Percentiles rank a stretch among this genome's conserved stretches.
These are phyloP conservation scores for Candida mesenterica DNA, from an alignment of 1,139 yeast genomes.

Conservation along the genomic window DNA sequence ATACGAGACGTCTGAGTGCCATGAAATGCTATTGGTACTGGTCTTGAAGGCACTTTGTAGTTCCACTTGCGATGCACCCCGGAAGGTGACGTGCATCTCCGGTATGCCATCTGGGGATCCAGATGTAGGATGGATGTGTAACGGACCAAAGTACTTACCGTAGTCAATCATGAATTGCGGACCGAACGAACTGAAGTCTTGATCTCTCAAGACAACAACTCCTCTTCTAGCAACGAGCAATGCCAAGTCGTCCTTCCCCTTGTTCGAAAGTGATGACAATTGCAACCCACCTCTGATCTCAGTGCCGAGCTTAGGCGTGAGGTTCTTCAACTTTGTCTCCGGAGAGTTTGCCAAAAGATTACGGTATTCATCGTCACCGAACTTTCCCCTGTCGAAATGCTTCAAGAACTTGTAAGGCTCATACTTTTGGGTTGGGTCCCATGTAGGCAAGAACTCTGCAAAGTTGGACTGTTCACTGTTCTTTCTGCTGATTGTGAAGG, in stretches of 20 bases:
- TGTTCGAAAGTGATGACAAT: constrained; percentile 21
- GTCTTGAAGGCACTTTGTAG: constrained; percentile 19
- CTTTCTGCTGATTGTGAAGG: constrained; percentile 23
- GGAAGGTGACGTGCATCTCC: constrained; percentile 28
- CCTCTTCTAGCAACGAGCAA: constrained; percentile 35
- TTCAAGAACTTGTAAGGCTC: constrained; percentile 23
- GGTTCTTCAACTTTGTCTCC: constrained; percentile 9
- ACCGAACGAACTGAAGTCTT: constrained; percentile 29
- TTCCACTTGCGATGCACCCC: constrained; percentile 24
- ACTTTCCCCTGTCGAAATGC: constrained; percentile 23
- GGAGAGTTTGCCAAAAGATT: constrained; percentile 18
- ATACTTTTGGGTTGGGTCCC: constrained; percentile 29
- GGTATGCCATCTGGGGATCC: constrained; percentile 36
- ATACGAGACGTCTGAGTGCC: constrained; percentile 40
- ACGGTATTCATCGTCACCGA: constrained; percentile 18
- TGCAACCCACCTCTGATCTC: constrained; percentile 23
- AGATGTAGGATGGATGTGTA: constrained; percentile 38
- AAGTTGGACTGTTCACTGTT: constrained; percentile 20
- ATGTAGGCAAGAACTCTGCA: constrained; percentile 29
- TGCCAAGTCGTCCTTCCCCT: constrained; percentile 33
- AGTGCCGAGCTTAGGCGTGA: constrained; percentile 20
- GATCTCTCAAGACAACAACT: constrained; percentile 34
- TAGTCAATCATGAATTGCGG: constrained; percentile 28
- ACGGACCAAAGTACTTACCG: constrained; percentile 33
- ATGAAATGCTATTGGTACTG: constrained; percentile 26